phyloP scores from a whole-genome alignment of 306 rosid species.

The Cotoneaster glaucophyllus region DNA sequence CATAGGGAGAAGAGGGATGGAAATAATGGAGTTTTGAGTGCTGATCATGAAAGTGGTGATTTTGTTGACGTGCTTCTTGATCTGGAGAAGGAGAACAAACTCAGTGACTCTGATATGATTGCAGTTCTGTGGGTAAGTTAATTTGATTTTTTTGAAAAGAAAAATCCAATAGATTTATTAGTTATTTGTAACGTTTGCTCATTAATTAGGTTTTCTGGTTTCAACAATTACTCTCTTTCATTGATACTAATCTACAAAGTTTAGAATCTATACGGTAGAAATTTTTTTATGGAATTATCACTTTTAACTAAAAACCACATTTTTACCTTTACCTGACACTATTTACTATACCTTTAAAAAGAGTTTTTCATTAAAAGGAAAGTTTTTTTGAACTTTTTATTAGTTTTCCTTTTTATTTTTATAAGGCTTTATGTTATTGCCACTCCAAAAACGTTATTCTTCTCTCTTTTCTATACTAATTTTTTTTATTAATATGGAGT shows the following conservation, averaged over 20 bases:
- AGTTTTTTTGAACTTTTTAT: too few species aligned
- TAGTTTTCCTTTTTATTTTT: too few species aligned
- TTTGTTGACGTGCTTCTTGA: conserved; percentile 82
- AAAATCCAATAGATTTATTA: neutral
- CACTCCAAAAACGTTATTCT: neutral
- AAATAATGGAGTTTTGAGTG: neutral
- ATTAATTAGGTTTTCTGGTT: neutral
- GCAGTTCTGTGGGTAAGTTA: conserved; percentile 76
- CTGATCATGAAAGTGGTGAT: conserved; percentile 23
- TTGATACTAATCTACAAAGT: too few species aligned
- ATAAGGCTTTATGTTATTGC: neutral
- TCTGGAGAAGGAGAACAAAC: conserved; percentile 47
- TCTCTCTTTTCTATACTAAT: neutral
- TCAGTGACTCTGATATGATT: conserved; percentile 63
- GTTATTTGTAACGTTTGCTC: neutral
- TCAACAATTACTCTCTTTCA: neutral
- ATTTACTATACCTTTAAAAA: too few species aligned
- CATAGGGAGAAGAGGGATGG: conserved; percentile 30
- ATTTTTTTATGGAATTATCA: neutral
- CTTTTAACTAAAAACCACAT: too few species aligned
- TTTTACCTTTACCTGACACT: too few species aligned
- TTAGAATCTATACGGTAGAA: neutral
- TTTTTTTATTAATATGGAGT: neutral
- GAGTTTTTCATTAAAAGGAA: too few species aligned
- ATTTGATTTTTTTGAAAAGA: neutral